These are phyloP conservation scores for Ophiostoma triangulosporum DNA, from an alignment of 2,329 filamentous ascomycete genomes.

Conservation along the genomic window DNA sequence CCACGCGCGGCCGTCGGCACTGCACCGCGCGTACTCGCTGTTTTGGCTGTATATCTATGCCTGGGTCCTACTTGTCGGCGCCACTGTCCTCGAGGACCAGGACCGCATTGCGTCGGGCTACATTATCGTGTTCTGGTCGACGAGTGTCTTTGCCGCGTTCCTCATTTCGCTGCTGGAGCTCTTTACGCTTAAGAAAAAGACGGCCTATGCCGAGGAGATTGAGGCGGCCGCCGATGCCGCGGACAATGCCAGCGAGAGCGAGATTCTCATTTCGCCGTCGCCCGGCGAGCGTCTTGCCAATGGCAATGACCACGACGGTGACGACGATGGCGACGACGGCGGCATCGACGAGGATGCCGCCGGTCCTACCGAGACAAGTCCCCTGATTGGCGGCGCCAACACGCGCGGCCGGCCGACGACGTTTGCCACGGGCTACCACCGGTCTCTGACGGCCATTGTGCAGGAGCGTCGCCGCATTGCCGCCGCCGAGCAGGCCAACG, in stretches of 20 bases:
- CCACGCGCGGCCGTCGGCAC: constrained; percentile 68
- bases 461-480: constrained; percentile 14
- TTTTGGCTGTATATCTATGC: constrained; percentile 72
- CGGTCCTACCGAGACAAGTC: constrained; percentile 38
- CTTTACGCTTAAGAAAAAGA: constrained; percentile 60
- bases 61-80: constrained; percentile 59
- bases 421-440: constrained; percentile 42
- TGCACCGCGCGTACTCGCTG: constrained; percentile 67
- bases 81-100: constrained; percentile 55
- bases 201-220: constrained; percentile 46
- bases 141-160: constrained; percentile 58
- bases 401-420: constrained; percentile 27
- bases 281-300: constrained; percentile 23
- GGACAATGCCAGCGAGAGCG: constrained; percentile 13
- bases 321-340: constrained; percentile 22
- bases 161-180: constrained; percentile 68
- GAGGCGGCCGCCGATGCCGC: background rate
- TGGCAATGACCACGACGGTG: constrained; percentile 12
- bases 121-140: constrained; percentile 66
- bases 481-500: constrained; percentile 20
- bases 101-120: constrained; percentile 65
- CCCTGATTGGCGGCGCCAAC: constrained; percentile 25
- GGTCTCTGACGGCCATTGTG: constrained; percentile 27
- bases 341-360: constrained; percentile 20
- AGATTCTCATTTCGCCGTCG: constrained; percentile 27